phyloP scores from a whole-genome alignment of 1,139 yeast species.

The Taiozyma sp. region DNA sequence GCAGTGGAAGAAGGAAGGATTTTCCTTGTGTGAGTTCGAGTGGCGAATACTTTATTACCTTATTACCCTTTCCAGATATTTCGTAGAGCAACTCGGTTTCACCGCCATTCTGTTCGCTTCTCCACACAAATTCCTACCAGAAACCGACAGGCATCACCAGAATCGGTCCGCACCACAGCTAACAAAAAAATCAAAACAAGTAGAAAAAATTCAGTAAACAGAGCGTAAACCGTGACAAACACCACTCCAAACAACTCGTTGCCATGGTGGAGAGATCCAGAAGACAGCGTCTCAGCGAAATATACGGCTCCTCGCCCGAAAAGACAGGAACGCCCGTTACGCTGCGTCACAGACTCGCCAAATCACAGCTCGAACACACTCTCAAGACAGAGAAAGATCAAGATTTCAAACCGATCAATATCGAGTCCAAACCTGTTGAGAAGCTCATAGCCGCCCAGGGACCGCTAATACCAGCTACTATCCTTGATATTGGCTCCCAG shows the following conservation, averaged over 20 bases:
- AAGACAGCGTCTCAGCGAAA: conserved; percentile 24
- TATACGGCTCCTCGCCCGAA: conserved; percentile 17
- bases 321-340: conserved; percentile 12
- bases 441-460: conserved; percentile 1
- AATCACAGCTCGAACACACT: conserved; percentile 12
- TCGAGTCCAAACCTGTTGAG: background rate
- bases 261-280: conserved; percentile 24
- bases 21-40: too few species aligned
- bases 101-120: too few species aligned
- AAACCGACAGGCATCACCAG: background rate
- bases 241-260: background rate
- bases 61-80: too few species aligned
- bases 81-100: too few species aligned
- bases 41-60: too few species aligned
- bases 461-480: conserved; percentile 49
- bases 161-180: background rate
- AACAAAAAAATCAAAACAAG: background rate
- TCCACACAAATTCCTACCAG: too few species aligned
- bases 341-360: conserved; percentile 16
- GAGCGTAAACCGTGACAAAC: background rate
- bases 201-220: background rate
- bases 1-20: background rate
- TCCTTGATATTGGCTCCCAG: conserved; percentile 81
- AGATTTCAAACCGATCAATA: background rate
- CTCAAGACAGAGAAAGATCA: conserved; percentile 1